phyloP scores from a whole-genome alignment of 1,284 basidiomycete genomes.

The Ustilago crameri region DNA sequence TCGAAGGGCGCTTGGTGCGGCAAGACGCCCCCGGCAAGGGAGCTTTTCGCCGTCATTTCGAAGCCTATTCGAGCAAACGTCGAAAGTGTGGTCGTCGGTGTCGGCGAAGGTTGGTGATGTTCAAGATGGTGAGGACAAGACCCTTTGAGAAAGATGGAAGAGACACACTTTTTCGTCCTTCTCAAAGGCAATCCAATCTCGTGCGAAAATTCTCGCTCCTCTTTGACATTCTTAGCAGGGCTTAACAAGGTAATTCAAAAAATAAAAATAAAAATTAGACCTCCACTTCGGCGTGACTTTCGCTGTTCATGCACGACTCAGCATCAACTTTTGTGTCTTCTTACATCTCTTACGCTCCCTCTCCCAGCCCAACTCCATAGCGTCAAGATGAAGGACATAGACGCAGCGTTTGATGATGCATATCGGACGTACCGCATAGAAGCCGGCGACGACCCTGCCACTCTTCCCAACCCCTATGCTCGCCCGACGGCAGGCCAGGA shows the following conservation, averaged over 20 bases:
- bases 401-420: slow-evolving; percentile 53
- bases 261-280: too few species aligned
- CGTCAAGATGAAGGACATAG: slow-evolving; percentile 25
- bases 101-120: neutral
- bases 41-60: neutral
- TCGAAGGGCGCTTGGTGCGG: slow-evolving; percentile 38
- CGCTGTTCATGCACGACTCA: slow-evolving; percentile 24
- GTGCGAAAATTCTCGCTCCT: too few species aligned
- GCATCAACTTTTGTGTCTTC: neutral
- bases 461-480: slow-evolving; percentile 46
- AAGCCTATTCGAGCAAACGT: neutral
- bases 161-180: too few species aligned
- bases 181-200: too few species aligned
- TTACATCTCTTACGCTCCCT: neutral
- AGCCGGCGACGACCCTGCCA: slow-evolving; percentile 40
- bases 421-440: slow-evolving; percentile 42
- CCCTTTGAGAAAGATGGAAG: neutral
- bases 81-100: neutral
- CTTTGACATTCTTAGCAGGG: too few species aligned
- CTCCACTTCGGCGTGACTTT: slow-evolving; percentile 12
- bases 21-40: slow-evolving; percentile 7
- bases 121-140: neutral
- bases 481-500: slow-evolving; percentile 2
- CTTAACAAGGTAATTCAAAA: neutral
- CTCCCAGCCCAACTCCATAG: neutral